Base-by-base conservation (phyloP, 345 rosid species). In the Eucalyptus sp. region DNA sequence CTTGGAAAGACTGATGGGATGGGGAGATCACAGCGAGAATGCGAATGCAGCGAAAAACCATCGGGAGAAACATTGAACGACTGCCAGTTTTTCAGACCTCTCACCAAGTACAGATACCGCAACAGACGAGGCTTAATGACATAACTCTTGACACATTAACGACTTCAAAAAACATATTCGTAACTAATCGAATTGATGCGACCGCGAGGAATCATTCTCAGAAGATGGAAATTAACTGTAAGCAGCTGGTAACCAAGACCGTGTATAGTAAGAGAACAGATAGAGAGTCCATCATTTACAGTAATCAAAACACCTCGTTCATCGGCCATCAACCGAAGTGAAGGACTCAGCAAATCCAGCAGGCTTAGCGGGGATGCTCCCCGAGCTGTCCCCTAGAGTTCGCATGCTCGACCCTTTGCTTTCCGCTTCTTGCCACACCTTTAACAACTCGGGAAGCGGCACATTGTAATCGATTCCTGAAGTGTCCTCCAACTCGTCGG, bases 371-470 rank as follows among this genome's bases (percentile, higher is more conserved):
- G 93, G 93, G 89, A 93, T 92, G 64, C 94, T 91, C 18, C 91
- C 91, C 50, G 85, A 90, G 91, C 94, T 92, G 89, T 92, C 93
- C 52, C 80, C 90, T 2, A 89, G 87, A 37, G 90, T 86, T 54
- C 50, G 15, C 13, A 81, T 89, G 16, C 90, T 89, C 27, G 81
- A 31, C 5, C 87, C 92, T 12, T 86, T 89, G 88, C 88, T 89
- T 87, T 93, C 93, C 3, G 93, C 88, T 41, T 92, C 94, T 76
- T 92, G 92, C 95, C 95, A 94, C 71, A 66, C 91, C 92, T 91
- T 92, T 79, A 94, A 86, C 94, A 94, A 91, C 91, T 92, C 90
- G 2, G 94, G 90, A 22, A 94, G 92, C 7, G 95, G 95, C 17
- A 88, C 90, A 41, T 51, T 91, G 80, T 88, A 92, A 71, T 94